These are phyloP conservation scores for Fabrea salina DNA, from an alignment of 169 alveolate species.

Conservation along the genomic window DNA sequence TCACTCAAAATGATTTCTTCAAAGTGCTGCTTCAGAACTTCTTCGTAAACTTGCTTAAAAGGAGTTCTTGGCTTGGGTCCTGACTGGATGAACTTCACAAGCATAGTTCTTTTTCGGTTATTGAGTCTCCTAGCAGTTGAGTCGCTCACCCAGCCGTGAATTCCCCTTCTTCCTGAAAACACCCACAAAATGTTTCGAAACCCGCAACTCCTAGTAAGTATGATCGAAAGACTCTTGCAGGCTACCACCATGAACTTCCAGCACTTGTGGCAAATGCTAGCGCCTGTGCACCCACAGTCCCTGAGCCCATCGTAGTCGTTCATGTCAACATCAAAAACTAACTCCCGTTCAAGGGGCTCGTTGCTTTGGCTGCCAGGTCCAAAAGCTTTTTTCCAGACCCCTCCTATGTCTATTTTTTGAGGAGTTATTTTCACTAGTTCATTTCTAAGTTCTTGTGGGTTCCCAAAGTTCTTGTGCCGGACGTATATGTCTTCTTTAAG, in stretches of 20 bases:
- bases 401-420: conserved; percentile 92
- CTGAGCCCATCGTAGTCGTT: conserved; percentile 98
- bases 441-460: conserved; percentile 64
- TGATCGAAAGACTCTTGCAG: conserved; percentile 68
- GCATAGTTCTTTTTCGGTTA: conserved; percentile 70
- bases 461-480: conserved; percentile 74
- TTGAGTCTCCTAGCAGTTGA: conserved; percentile 63
- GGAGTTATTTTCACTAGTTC: conserved; percentile 67
- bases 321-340: conserved; percentile 98
- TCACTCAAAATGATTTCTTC: conserved; percentile 50
- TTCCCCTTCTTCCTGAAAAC: conserved; percentile 98
- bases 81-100: conserved; percentile 65
- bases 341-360: conserved; percentile 83
- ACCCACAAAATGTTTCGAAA: conserved; percentile 92
- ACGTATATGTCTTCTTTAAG: conserved; percentile 74
- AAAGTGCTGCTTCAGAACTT: conserved; percentile 39
- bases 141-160: conserved; percentile 98
- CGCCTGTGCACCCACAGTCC: conserved; percentile 97
- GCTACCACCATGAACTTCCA: conserved; percentile 88
- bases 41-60: conserved; percentile 46
- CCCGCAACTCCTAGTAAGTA: conserved; percentile 93
- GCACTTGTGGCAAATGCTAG: conserved; percentile 93
- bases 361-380: conserved; percentile 56
- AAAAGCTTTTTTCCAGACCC: conserved; percentile 85
- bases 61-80: conserved; percentile 6